A percentile compares a stretch with the other conserved stretches of the same genome.
These are phyloP conservation scores for Rhodosporidiobolus odoratus DNA, from an alignment of 768 basidiomycete genomes.

Conservation along the genomic window DNA sequence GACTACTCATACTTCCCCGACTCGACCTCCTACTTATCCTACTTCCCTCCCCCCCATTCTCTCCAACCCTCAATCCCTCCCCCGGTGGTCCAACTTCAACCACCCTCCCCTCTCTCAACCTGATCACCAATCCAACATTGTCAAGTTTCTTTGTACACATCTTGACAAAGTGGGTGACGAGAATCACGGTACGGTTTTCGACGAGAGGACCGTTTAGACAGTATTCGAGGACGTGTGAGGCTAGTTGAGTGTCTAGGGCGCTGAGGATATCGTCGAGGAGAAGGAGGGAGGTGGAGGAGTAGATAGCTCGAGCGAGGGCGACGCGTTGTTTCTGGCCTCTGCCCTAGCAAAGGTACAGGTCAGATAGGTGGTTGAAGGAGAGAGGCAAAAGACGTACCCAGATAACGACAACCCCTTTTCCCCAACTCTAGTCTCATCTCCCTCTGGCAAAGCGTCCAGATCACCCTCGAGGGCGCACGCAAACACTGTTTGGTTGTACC, in stretches of 20 bases:
- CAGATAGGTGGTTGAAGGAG: background rate
- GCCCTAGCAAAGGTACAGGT: background rate
- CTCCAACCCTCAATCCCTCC: background rate
- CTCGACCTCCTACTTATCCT: background rate
- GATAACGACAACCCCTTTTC: conserved; percentile 30
- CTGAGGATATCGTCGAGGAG: conserved; percentile 37
- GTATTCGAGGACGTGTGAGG: conserved; percentile 53
- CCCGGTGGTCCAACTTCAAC: background rate
- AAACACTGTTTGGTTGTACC: conserved; percentile 65
- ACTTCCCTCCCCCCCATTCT: too few species aligned
- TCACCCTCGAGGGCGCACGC: conserved; percentile 69
- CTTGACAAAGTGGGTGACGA: conserved; percentile 49
- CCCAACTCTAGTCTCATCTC: conserved; percentile 59
- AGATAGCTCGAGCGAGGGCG: conserved; percentile 75
- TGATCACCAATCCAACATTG: conserved; percentile 18
- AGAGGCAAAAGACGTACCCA: conserved; percentile 2
- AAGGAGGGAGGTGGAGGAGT: conserved; percentile 63
- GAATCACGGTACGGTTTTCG: conserved; percentile 62
- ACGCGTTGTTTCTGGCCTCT: conserved; percentile 44
- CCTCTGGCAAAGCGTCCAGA: conserved; percentile 59
- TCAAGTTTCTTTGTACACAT: conserved; percentile 18
- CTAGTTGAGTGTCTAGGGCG: conserved; percentile 54
- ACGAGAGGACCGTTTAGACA: conserved; percentile 65
- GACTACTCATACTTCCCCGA: background rate
- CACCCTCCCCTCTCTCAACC: conserved; percentile 16